These are phyloP conservation scores for Nicotiana otophora DNA, from an alignment of 257 asterid species.

Conservation along the genomic window DNA sequence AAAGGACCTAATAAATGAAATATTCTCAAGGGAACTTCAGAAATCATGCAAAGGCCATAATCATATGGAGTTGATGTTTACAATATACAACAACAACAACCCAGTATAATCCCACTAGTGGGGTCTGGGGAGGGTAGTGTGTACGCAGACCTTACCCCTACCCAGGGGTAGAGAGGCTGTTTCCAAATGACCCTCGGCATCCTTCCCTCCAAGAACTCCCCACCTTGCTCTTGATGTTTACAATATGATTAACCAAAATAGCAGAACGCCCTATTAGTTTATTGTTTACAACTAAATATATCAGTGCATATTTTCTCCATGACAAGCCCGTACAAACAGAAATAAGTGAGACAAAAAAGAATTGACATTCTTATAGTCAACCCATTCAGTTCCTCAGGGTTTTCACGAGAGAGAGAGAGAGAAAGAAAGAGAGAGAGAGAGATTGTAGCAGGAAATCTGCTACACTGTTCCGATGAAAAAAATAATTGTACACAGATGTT, in stretches of 20 bases:
- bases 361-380: not conserved
- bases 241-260: not conserved
- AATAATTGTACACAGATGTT: not conserved
- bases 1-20: not conserved
- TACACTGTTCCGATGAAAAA: not conserved
- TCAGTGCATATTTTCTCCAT: not conserved
- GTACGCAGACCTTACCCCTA: too few relatives aligned
- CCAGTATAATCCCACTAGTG: too few relatives aligned
- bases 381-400: not conserved
- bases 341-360: not conserved
- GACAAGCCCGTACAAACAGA: not conserved
- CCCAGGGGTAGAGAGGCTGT: too few relatives aligned
- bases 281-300: not conserved
- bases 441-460: constrained; percentile 6
- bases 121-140: too few relatives aligned
- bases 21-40: not conserved
- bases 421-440: not conserved
- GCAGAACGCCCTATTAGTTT: not conserved
- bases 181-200: too few relatives aligned
- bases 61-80: not conserved
- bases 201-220: too few relatives aligned
- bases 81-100: too few relatives aligned
- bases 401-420: not conserved
- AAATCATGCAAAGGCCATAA: not conserved
- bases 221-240: not conserved